Percentiles rank a stretch among this genome's conserved stretches.
Conservation (phyloP, 2,329 filamentous ascomycete genomes). For the Alternaria conjuncta region DNA sequence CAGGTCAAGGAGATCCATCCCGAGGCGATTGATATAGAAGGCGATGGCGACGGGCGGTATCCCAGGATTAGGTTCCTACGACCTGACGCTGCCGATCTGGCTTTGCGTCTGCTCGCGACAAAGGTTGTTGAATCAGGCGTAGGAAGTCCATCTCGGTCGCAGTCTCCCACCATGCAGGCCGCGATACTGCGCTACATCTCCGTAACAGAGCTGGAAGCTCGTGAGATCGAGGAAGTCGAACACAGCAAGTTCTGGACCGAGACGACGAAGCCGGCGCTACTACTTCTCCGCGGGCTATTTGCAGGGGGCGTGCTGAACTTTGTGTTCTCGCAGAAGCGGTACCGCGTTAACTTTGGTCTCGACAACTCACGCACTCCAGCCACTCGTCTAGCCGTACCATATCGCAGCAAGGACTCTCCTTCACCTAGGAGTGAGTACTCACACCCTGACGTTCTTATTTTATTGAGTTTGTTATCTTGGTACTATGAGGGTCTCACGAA, state of each 20-base stretch:
- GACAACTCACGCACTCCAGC: slow-evolving; percentile 59
- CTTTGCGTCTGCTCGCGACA: slow-evolving; percentile 33
- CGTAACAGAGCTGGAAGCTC: slow-evolving; percentile 29
- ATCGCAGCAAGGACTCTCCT: slow-evolving; percentile 69
- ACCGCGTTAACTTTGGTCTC: slow-evolving; percentile 69
- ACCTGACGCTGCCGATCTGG: slow-evolving; percentile 40
- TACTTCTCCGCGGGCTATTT: slow-evolving; percentile 64
- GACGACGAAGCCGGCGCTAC: slow-evolving; percentile 44
- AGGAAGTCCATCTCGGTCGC: slow-evolving; percentile 54
- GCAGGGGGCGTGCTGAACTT: slow-evolving; percentile 63
- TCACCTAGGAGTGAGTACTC: slow-evolving; percentile 69
- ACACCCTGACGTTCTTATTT: slow-evolving; percentile 70
- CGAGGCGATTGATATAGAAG: slow-evolving; percentile 53
- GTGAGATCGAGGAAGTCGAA: slow-evolving; percentile 37
- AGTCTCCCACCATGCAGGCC: slow-evolving; percentile 36
- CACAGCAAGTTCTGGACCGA: slow-evolving; percentile 48
- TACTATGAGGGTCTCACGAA: slow-evolving; percentile 68
- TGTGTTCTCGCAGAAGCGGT: slow-evolving; percentile 63
- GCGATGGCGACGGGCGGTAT: slow-evolving; percentile 48
- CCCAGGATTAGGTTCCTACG: slow-evolving; percentile 59
- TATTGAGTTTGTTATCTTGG: slow-evolving; percentile 70
- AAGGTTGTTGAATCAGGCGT: slow-evolving; percentile 56
- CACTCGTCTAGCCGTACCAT: slow-evolving; percentile 64
- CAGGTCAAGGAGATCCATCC: slow-evolving; percentile 44
- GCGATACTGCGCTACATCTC: slow-evolving; percentile 57